phyloP scores from a whole-genome alignment of 2,329 filamentous ascomycete species.

The Penicillium sp. region DNA sequence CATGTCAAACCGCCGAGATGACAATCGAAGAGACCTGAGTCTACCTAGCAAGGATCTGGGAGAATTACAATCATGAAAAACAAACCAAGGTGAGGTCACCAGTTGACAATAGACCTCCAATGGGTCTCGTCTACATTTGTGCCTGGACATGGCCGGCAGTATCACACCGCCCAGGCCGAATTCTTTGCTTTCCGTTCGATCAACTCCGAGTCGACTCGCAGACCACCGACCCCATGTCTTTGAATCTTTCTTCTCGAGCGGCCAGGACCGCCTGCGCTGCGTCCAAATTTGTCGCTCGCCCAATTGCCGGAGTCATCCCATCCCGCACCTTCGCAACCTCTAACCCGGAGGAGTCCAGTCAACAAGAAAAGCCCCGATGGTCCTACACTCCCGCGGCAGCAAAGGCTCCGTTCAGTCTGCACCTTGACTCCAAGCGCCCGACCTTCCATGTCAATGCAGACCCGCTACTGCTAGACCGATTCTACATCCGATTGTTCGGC shows the following conservation, averaged over 20 bases:
- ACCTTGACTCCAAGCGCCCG: slow-evolving; percentile 32
- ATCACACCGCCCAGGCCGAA: slow-evolving; percentile 25
- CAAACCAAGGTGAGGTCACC: not conserved
- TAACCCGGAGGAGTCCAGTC: slow-evolving; percentile 24
- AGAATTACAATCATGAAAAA: not conserved
- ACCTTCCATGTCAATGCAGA: slow-evolving; percentile 69
- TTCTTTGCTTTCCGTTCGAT: slow-evolving; percentile 20
- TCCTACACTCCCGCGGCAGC: slow-evolving; percentile 65
- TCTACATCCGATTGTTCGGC: slow-evolving; percentile 75
- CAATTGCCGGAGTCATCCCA: slow-evolving; percentile 13
- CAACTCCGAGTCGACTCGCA: slow-evolving; percentile 17
- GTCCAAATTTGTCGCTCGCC: slow-evolving; percentile 18
- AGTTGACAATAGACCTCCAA: not conserved
- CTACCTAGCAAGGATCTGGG: not conserved
- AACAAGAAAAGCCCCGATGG: slow-evolving; percentile 60
- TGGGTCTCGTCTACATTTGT: not conserved
- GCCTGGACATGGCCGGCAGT: slow-evolving; percentile 12
- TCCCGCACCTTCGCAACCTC: slow-evolving; percentile 27
- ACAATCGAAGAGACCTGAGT: not conserved
- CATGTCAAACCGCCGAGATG: slow-evolving; percentile 2
- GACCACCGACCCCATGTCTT: slow-evolving; percentile 44
- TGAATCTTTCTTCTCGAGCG: slow-evolving; percentile 45
- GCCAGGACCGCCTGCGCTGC: slow-evolving; percentile 35
- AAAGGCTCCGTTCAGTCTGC: slow-evolving; percentile 61
- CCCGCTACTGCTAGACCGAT: slow-evolving; percentile 68